A percentile compares a stretch with the other conserved stretches of the same genome.
Evolutionary conservation across 2,329 filamentous ascomycete genomes (phyloP).

Genomic region (Penicillium sp.): DNA sequence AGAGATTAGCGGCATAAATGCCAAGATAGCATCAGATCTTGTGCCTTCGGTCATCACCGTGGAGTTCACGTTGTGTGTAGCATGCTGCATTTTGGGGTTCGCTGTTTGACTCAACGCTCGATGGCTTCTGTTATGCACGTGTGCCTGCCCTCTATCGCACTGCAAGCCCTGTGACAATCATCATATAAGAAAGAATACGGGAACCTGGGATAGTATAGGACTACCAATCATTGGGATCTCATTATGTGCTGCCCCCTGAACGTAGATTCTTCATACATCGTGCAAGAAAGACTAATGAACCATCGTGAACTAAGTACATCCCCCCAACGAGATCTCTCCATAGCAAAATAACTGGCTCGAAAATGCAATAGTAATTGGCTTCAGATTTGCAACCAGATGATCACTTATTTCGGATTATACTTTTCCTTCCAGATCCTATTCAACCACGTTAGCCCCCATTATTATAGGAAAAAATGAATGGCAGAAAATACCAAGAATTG

Average conservation of each 20-base stretch:
- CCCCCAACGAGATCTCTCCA: too few species aligned
- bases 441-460: background rate
- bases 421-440: background rate
- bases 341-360: background rate
- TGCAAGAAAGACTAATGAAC: background rate
- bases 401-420: background rate
- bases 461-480: background rate
- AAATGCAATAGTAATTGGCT: background rate
- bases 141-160: too few species aligned
- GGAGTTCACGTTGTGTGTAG: background rate
- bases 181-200: too few species aligned
- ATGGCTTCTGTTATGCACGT: background rate
- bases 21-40: background rate
- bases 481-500: slow-evolving; percentile 81
- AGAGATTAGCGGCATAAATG: background rate
- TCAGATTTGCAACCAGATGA: background rate
- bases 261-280: background rate
- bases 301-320: background rate
- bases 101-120: background rate
- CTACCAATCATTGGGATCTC: background rate
- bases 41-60: background rate
- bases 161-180: too few species aligned
- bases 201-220: too few species aligned
- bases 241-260: background rate
- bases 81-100: background rate